Base-by-base conservation (phyloP, 2,329 filamentous ascomycete genomes). In the Fusarium illudens region DNA sequence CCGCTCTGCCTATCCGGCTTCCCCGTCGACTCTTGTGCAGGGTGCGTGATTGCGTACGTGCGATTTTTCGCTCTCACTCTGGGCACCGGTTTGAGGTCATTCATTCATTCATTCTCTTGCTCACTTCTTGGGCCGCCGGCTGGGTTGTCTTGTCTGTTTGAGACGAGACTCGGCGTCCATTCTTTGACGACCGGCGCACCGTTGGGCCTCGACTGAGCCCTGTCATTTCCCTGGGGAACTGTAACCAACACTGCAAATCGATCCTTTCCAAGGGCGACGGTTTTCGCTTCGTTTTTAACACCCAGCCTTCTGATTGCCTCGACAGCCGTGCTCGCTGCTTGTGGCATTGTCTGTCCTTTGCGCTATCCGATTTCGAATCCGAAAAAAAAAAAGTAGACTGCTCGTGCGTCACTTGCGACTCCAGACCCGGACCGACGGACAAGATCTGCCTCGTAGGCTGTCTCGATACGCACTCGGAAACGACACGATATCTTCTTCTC, bases 1-100 rank as follows among this genome's bases (percentile, higher is more conserved):
- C 67, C 67, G 67, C 63, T 50, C 62, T 70, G 63, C 63, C 55
- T 64, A 70, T 69, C 67, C 70, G 70, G 71, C 64, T 73, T 73
- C 71, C 71, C 71, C 71, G 67, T 72, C 57, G 54, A 71, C 66
- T 53, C 51, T 65, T 51, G 55, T 52, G 68, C 70, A 72, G 64
- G 70, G 70, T 61, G 57, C 67, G 58, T 54, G 61, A 51, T 60
- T 58, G 68, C 54, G 65, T 62, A 70, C 61, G 58, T 72, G 68
- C 61, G 63, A 73, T 73, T 69, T 72, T 64, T 62, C 53, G 60
- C 48, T 64, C 64, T 63, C 62, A 60, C 56, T 58, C 51, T 67
- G 46, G 56, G 54, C 30, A 66, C 60, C 34, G 46, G 34, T 61
- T 63, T 51, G 34, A 44, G 22, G 48, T 34, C 48, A 44, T 58